Evolutionary conservation across 2,329 filamentous ascomycete genomes (phyloP).

Genomic region (Sporothrix humicola): DNA sequence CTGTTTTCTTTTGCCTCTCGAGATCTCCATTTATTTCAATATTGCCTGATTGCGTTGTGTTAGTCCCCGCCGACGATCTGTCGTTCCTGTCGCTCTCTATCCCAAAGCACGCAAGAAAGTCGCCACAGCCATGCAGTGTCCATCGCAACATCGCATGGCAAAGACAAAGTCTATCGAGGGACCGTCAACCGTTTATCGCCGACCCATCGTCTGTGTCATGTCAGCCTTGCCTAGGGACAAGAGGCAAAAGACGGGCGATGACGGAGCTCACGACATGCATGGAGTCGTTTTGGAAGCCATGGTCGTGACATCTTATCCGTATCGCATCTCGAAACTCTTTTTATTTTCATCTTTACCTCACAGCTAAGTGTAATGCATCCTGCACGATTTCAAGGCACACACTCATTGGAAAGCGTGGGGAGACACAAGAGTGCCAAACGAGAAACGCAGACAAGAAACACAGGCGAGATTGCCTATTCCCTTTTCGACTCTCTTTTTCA

Average conservation of each 20-base stretch:
- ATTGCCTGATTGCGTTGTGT: not conserved
- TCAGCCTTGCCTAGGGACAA: conserved; percentile 17
- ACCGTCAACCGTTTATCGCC: not conserved
- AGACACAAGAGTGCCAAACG: not conserved
- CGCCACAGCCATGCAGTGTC: conserved; percentile 22
- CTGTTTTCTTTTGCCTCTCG: not conserved
- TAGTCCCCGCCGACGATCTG: conserved; percentile 15
- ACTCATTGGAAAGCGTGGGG: not conserved
- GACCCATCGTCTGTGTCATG: not conserved
- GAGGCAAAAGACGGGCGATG: not conserved
- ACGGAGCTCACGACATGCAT: not conserved
- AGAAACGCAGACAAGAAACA: not conserved
- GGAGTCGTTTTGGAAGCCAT: not conserved
- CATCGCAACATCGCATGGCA: conserved; percentile 20
- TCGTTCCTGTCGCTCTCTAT: conserved; percentile 19
- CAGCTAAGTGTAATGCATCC: conserved; percentile 17
- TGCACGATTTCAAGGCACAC: conserved; percentile 4
- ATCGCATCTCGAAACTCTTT: not conserved
- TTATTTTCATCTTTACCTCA: conserved; percentile 17
- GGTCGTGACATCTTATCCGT: not conserved
- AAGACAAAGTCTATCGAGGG: not conserved
- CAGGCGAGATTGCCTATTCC: conserved; percentile 17
- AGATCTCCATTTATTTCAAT: conserved; percentile 2
- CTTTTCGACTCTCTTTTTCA: not conserved
- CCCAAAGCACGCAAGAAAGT: conserved; percentile 1